These are phyloP conservation scores for Nakataea oryzae DNA, from an alignment of 2,329 filamentous ascomycete species.

Conservation along the genomic window DNA sequence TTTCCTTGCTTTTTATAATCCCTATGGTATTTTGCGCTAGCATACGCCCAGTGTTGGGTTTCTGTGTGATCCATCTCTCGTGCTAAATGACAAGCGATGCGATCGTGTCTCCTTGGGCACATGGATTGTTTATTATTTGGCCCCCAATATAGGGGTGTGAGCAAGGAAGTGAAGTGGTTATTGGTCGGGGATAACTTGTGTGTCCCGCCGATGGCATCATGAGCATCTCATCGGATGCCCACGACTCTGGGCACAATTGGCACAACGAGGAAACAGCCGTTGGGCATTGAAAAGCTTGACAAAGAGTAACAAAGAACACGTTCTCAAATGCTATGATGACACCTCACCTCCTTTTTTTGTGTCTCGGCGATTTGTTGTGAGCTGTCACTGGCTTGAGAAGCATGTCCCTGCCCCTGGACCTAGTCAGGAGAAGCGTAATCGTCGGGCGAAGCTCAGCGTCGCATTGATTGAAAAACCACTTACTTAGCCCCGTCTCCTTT, in stretches of 20 bases:
- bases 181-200: too few species aligned
- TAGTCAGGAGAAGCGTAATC: not conserved
- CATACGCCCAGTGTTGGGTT: not conserved
- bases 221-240: too few species aligned
- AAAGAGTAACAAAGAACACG: not conserved
- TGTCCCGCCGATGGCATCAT: too few species aligned
- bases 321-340: not conserved
- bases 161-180: too few species aligned
- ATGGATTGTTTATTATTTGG: too few species aligned
- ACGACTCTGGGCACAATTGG: not conserved
- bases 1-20: not conserved
- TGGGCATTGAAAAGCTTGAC: not conserved
- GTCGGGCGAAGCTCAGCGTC: not conserved
- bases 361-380: too few species aligned
- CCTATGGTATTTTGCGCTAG: not conserved
- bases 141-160: too few species aligned
- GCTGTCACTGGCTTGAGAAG: not conserved
- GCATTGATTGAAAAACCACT: not conserved
- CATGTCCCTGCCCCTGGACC: not conserved
- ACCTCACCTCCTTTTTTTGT: not conserved
- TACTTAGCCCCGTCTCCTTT: not conserved
- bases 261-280: not conserved
- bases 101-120: too few species aligned
- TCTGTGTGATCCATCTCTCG: not conserved
- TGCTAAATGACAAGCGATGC: too few species aligned